Base-by-base conservation (phyloP, 345 rosid species). In the Melaleuca alternifolia region DNA sequence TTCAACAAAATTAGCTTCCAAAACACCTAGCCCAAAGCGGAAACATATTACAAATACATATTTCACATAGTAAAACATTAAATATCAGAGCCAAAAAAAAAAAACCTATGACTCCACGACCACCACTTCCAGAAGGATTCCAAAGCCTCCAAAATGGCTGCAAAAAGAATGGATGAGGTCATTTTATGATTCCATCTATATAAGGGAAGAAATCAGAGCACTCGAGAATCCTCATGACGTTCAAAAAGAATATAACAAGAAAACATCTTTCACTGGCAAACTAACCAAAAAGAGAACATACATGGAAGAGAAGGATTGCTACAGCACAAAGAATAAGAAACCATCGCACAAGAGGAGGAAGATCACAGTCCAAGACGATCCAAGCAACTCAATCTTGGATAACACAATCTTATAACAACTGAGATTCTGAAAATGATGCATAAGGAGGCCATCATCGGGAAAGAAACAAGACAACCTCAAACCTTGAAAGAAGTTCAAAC, bases 81-180 rank as follows among this genome's bases (percentile, higher is more conserved):
- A 76, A 75, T 50, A 87, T 86, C 51, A 83, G 83, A 71, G 54
- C 71, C 20, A 61, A 85, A 86, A 56, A 41, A 41, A 41, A 3
- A 57, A 83, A 87, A 97, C 99, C 99, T 90, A 97, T 93, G 83
- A 96, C 98, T 33, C 99, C 99, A 86, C 99, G 98, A 52, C 99
- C 99, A 89, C 92, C 95, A 93, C 98, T 95, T 83, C 96, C 98
- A 13, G 98, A 28, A 84, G 99, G 91, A 92, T 95, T 95, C 98
- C 99, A 97, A 79, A 97, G 93, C 95, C 98, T 97, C 99, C 99
- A 97, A 90, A 97, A 97, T 77, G 98, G 99, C 99, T 97, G 92
- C 48, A 37, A 71, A 71, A 65, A 71, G 11, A 71, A 20, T 18
- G 48, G 48, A 71, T 18, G 81, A 71, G 81, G 26, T 37, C 79